Conservation (phyloP, 148 eudicot genomes). For the Rhododendron vialii region DNA sequence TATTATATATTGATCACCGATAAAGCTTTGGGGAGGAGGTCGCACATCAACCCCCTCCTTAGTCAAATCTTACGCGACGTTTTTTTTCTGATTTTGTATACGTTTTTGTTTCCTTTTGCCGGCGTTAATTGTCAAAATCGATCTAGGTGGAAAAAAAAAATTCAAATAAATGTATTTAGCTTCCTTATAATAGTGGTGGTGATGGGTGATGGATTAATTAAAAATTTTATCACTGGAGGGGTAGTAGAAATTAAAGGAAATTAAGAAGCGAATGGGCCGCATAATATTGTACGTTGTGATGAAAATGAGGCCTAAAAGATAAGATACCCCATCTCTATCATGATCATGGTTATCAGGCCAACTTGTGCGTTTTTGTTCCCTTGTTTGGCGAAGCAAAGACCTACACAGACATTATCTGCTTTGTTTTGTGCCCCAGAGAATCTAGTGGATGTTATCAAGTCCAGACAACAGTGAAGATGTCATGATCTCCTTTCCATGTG, state of each 20-base stretch:
- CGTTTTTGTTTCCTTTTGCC: not conserved
- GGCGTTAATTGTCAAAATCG: not conserved
- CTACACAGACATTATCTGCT: not conserved
- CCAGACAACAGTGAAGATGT: conserved; percentile 2
- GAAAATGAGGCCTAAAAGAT: not conserved
- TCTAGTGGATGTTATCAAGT: conserved; percentile 1
- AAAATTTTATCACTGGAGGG: not conserved
- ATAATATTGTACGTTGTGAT: not conserved
- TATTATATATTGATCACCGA: not conserved
- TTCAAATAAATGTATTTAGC: too few species aligned
- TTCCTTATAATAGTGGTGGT: not conserved
- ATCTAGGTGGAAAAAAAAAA: not conserved
- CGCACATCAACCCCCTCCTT: not conserved
- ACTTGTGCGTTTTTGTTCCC: not conserved
- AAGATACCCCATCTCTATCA: not conserved
- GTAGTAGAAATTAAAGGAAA: not conserved
- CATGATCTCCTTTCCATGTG: not conserved
- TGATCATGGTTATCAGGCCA: not conserved
- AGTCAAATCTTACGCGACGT: not conserved
- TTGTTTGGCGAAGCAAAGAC: not conserved
- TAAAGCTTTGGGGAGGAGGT: not conserved
- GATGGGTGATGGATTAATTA: not conserved
- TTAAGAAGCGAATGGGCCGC: not conserved
- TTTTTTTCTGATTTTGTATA: too few species aligned
- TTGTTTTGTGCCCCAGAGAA: not conserved